These are phyloP conservation scores for Gardenia jasminoides DNA, from an alignment of 257 asterid genomes.

Conservation along the genomic window DNA sequence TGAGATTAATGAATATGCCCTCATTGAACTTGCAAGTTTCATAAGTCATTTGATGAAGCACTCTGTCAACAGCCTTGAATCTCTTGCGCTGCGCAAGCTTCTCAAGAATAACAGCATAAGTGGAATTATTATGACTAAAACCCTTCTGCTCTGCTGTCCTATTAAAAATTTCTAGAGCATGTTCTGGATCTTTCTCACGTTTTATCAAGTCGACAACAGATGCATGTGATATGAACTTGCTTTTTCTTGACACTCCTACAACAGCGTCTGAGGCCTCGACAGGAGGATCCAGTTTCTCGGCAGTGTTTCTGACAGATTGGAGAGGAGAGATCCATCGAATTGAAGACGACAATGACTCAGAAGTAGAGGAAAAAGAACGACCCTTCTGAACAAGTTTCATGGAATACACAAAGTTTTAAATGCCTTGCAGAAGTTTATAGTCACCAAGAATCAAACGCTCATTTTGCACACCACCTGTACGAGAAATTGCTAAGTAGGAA, in stretches of 20 bases:
- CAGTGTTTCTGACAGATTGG: slow-evolving; percentile 20
- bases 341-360: slow-evolving; percentile 40
- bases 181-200: slow-evolving; percentile 58
- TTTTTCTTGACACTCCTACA: slow-evolving; percentile 33
- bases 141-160: slow-evolving; percentile 66
- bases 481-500: not conserved
- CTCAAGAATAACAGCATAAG: slow-evolving; percentile 70
- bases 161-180: slow-evolving; percentile 64
- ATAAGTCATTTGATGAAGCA: slow-evolving; percentile 76
- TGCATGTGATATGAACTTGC: slow-evolving; percentile 61
- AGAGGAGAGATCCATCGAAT: slow-evolving; percentile 50
- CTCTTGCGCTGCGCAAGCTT: slow-evolving; percentile 70
- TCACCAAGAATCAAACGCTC: not conserved
- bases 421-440: slow-evolving; percentile 7
- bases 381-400: slow-evolving; percentile 27
- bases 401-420: not conserved
- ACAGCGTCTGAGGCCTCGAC: slow-evolving; percentile 24
- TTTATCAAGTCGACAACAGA: slow-evolving; percentile 47
- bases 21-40: slow-evolving; percentile 91
- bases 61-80: slow-evolving; percentile 53
- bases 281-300: slow-evolving; percentile 31
- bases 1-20: slow-evolving; percentile 80
- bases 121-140: slow-evolving; percentile 69
- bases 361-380: slow-evolving; percentile 30
- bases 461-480: not conserved